phyloP scores from a whole-genome alignment of 345 rosid species.

The Aethionema arabicum region DNA sequence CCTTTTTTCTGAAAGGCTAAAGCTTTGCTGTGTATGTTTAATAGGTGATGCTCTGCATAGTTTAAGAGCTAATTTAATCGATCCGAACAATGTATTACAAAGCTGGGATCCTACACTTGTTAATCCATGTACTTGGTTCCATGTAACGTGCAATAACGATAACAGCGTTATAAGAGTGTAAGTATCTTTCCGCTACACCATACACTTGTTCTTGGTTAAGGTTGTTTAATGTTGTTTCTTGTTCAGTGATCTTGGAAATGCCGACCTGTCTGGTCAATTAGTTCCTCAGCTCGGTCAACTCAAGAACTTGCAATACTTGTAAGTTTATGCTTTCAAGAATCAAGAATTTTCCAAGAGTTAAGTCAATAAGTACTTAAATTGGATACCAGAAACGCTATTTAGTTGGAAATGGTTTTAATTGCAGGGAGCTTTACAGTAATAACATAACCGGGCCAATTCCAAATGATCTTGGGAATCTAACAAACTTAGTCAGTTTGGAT shows the following conservation, averaged over 20 bases:
- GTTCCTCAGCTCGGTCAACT: slow-evolving; percentile 90
- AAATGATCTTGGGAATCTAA: slow-evolving; percentile 87
- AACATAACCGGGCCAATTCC: slow-evolving; percentile 88
- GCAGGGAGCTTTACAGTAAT: slow-evolving; percentile 96
- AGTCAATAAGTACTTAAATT: background rate
- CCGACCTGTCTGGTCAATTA: slow-evolving; percentile 82
- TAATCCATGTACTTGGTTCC: slow-evolving; percentile 96
- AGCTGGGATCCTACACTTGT: slow-evolving; percentile 98
- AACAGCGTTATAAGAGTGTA: slow-evolving; percentile 94
- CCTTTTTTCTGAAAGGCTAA: slow-evolving; percentile 23
- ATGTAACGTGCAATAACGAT: slow-evolving; percentile 90
- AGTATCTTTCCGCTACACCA: slow-evolving; percentile 29
- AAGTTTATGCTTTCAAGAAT: slow-evolving; percentile 30
- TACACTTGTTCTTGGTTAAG: slow-evolving; percentile 12
- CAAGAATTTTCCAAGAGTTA: background rate
- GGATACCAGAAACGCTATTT: background rate
- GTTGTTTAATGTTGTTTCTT: slow-evolving; percentile 18
- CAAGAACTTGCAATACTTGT: slow-evolving; percentile 90
- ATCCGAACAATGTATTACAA: slow-evolving; percentile 82
- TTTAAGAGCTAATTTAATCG: slow-evolving; percentile 65
- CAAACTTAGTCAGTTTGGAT: slow-evolving; percentile 96
- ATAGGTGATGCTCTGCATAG: slow-evolving; percentile 93
- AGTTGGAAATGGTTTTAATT: background rate
- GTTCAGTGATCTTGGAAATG: slow-evolving; percentile 92
- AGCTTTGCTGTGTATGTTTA: slow-evolving; percentile 12